Evolutionary conservation across 2,329 filamentous ascomycete genomes (phyloP), one percentile per base, ranked within the genome.

Genomic region (Endothia cerciana): DNA sequence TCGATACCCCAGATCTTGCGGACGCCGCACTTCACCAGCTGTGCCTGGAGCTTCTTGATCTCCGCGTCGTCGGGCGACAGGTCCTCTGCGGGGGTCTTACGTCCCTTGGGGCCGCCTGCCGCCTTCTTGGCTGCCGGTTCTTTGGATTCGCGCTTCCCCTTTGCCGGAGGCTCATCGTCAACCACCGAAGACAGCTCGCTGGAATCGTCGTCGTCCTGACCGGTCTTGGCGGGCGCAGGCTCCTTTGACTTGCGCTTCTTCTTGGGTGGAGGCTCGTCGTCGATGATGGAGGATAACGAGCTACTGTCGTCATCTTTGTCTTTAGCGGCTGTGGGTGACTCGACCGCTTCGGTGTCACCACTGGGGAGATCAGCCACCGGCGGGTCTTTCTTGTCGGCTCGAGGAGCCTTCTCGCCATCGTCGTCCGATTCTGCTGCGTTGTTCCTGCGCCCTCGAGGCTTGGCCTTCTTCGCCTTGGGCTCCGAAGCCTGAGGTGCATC

Each of bases 1-100:
- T 97, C 93, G 69, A 90, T 88, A 60, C 86, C 87, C 94, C 95
- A 99, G 68, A 97, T 86, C 75, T 97, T 98, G 62, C 93, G 90
- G 64, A 97, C 87, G 38, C 94, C 94, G 73, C 94, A 99, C 77
- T 97, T 97, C 56, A 90, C 80, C 7, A 99, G 85, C 77, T 94
- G 93, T 10, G 88, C 87, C 78, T 98, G 94, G 3, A 98, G 82
- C 59, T 89, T 91, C 77, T 97, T 98, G 74, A 97, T 91, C 75
- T 97, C 91, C 3, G 86, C 88, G 66, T 92, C 87, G 67, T 93
- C 86, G 0, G 90, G 86, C 22, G 88, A 76, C 17, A 71, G 17
- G 43, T 83, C 78, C 38, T 77, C 74, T 41, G 73, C 33, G 0
- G 74, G 4, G 6, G 66, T 15, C 47, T 68, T 68, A 28, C 62